Evolutionary conservation across 208 protist genomes (phyloP).

Genomic region (Tritrichomonas foetus): DNA sequence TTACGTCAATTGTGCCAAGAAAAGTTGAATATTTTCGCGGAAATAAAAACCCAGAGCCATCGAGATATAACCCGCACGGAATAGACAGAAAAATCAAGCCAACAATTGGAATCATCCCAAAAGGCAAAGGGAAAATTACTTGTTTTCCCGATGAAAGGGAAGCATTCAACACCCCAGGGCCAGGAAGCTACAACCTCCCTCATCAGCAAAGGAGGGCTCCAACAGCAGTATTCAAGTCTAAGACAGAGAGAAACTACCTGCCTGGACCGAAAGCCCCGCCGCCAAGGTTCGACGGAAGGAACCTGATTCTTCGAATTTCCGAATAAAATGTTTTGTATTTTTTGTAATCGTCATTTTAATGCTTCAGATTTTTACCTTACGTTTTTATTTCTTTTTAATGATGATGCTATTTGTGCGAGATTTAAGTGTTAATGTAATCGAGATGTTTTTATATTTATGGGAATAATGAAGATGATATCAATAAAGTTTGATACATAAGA

Average conservation of each 20-base stretch:
- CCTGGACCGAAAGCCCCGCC: neutral
- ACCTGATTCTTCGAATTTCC: neutral
- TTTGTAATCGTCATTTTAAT: too few species aligned
- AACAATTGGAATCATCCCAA: neutral
- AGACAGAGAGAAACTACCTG: neutral
- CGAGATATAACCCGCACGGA: neutral
- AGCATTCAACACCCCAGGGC: neutral
- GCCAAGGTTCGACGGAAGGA: neutral
- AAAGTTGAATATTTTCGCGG: neutral
- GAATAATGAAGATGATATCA: too few species aligned
- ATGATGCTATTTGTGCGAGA: too few species aligned
- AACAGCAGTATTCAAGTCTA: slow-evolving; percentile 5
- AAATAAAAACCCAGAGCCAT: neutral
- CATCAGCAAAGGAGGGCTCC: neutral
- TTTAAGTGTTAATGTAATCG: too few species aligned
- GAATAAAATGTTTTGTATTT: neutral
- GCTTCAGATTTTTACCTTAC: too few species aligned
- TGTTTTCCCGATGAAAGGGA: slow-evolving; percentile 3
- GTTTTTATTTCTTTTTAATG: too few species aligned
- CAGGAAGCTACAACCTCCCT: neutral
- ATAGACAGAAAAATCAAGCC: neutral
- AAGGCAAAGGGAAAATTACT: too few species aligned
- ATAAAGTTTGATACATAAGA: too few species aligned
- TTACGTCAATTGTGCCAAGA: neutral
- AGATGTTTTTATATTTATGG: too few species aligned